Evolutionary conservation across 768 basidiomycete species (phyloP).

Genomic region (Suillus cothurnatus): DNA sequence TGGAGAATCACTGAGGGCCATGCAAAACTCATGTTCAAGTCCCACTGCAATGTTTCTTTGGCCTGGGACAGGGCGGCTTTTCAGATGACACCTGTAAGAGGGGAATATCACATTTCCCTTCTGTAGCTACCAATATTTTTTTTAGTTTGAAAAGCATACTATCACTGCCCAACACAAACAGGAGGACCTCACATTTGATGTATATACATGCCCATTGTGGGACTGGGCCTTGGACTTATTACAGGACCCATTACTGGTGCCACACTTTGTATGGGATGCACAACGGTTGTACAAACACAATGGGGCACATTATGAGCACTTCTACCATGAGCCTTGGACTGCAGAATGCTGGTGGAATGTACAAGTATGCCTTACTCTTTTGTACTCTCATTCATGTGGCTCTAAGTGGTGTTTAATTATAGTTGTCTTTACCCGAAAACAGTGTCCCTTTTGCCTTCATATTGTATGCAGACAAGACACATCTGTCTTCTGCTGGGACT

Average conservation of each 20-base stretch:
- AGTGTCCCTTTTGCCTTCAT: conserved; percentile 35
- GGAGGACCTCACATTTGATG: background rate
- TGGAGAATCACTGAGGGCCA: background rate
- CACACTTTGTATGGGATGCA: conserved; percentile 37
- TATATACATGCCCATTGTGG: conserved; percentile 7
- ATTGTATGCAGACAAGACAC: conserved; percentile 43
- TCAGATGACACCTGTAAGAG: conserved; percentile 13
- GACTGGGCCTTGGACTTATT: conserved; percentile 15
- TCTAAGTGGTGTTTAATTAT: no score
- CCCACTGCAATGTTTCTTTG: conserved; percentile 2
- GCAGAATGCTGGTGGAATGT: conserved; percentile 38
- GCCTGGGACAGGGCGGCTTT: conserved; percentile 6
- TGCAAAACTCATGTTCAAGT: conserved; percentile 11
- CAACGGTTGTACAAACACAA: conserved; percentile 29
- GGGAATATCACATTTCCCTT: background rate
- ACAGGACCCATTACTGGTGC: conserved; percentile 9
- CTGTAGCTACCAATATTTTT: background rate
- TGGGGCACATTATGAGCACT: conserved; percentile 26
- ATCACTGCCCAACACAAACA: background rate
- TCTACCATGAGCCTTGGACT: conserved; percentile 41
- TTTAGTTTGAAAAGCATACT: conserved; percentile 5
- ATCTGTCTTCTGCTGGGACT: conserved; percentile 39
- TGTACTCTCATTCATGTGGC: background rate
- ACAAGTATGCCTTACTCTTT: conserved; percentile 32
- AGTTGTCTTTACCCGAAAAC: conserved; percentile 2